Evolutionary conservation across 176 grass and related monocot genomes (phyloP), one percentile per base, ranked within the genome.

Genomic region (Lolium perenne): DNA sequence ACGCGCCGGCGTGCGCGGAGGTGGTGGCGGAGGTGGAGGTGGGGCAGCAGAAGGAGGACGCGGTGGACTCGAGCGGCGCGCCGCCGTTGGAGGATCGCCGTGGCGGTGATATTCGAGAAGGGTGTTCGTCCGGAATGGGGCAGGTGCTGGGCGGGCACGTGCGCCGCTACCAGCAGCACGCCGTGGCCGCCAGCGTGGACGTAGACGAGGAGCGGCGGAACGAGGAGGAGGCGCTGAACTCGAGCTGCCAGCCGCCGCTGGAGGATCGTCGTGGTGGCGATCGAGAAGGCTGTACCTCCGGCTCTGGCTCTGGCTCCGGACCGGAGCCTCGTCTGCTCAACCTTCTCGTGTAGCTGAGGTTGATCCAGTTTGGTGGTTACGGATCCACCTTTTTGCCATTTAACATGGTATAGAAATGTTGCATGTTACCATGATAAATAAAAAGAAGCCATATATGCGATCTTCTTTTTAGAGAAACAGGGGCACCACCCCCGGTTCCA

Each of bases 71-170:
- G 6, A 43, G 8, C 41, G 41, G 41, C 41, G 6, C 41, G 41
- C 41, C 41, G 41, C 41, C 41, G 41, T 7, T 43, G 41, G 41
- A 43, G 41, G 41, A 43, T 43, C 41, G 41, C 41, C 41, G 41
- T 43, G 41, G 41, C 41, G 41, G 41, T 43, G 41, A 43, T 43
- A 7, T 43, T 43, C 41, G 41, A 43, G 41, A 43, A 43, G 41
- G 41, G 41, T 43, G 41, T 43, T 43, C 41, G 41, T 43, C 41
- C 41, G 4, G 32, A 2, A 85, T 89, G 87, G 93, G 91, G 8
- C 93, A 95, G 83, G 90, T 86, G 54, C 86, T 95, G 4, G 93
- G 93, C 15, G 93, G 93, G 0, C 93, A 95, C 86, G 93, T 95
- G 93, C 88, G 78, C 79, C 79, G 61, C 5, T 45, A 80, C 45